A percentile compares a stretch with the other conserved stretches of the same genome.
Evolutionary conservation across 768 basidiomycete genomes (phyloP).

Genomic region (Mycena polygramma): DNA sequence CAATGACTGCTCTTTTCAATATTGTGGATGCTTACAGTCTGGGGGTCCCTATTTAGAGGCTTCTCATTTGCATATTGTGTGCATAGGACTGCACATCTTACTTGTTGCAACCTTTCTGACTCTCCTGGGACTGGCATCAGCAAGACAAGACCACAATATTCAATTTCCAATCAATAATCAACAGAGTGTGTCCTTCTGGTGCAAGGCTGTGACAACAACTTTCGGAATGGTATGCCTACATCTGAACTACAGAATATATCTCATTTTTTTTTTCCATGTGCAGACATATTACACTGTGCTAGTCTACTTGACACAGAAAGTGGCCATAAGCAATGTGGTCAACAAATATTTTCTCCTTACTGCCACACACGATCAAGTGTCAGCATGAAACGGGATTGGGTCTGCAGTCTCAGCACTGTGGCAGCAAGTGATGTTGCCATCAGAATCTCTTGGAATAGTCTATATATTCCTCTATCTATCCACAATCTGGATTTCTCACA

Average conservation of each 20-base stretch:
- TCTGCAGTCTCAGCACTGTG: background rate
- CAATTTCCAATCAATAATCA: slow-evolving; percentile 1
- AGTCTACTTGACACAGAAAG: background rate
- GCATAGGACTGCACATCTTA: background rate
- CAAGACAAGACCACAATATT: background rate
- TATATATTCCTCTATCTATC: background rate
- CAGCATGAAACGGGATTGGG: background rate
- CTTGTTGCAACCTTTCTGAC: background rate
- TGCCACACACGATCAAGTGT: background rate
- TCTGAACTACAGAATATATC: too few relatives aligned
- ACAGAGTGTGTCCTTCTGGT: background rate
- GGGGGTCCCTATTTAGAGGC: too few relatives aligned
- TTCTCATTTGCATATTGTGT: background rate
- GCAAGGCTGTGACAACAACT: background rate
- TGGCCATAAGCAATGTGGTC: background rate
- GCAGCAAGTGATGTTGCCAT: background rate
- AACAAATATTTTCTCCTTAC: background rate
- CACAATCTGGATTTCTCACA: background rate
- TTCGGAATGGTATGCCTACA: slow-evolving; percentile 20
- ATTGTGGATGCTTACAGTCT: too few relatives aligned
- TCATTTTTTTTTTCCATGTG: too few relatives aligned
- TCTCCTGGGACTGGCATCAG: background rate
- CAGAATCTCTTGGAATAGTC: background rate
- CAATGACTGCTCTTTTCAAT: too few relatives aligned
- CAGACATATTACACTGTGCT: background rate